Base-by-base conservation (phyloP, 768 basidiomycete species). In the Phaeotremella skinneri region DNA sequence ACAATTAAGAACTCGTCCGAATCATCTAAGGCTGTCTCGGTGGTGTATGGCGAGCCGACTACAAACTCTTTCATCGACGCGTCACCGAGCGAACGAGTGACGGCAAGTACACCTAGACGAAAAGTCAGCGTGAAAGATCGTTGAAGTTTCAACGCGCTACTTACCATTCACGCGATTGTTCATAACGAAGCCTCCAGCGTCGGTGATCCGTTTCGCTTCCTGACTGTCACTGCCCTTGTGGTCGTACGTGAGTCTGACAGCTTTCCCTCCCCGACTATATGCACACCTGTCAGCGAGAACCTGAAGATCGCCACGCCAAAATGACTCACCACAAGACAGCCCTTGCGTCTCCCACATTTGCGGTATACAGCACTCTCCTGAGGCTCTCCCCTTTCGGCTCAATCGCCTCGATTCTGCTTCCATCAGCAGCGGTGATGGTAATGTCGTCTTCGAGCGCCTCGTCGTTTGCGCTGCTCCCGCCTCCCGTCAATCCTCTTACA, bases 1-100 rank as follows among this genome's bases (percentile, higher is more conserved):
- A 99, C 82, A 58, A 99, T 89, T 64, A 97, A 75, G 76, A 94
- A 91, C 75, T 98, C 94, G 73, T 98, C 96, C 4, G 90, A 87
- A 6, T 89, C 85, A 55, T 87, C 87, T 41, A 99, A 79, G 66
- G 87, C 85, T 13, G 94, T 97, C 77, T 97, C 93, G n/a, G 96
- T 98, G 20, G 96, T 99, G 78, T 94, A 99, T 4, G 96, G 96
- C 27, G 90, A 84, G 1, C 96, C 96, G 49, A 98, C 96, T 11
- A 99, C 96, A 75, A 93, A 99, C 70, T 99, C 96, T 79, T 99
- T 99, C 96, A 99, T 98, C 5, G 91, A 89, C 1, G 91, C 89
- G 73, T 99, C 96, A 31, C 96, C 96, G 56, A 99, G 80, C 69
- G 91, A 91, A 58, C 96, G 83, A 17, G 96, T 99, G 27, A 99